Base-by-base conservation (phyloP, 306 rosid species). In the Vicia villosa region DNA sequence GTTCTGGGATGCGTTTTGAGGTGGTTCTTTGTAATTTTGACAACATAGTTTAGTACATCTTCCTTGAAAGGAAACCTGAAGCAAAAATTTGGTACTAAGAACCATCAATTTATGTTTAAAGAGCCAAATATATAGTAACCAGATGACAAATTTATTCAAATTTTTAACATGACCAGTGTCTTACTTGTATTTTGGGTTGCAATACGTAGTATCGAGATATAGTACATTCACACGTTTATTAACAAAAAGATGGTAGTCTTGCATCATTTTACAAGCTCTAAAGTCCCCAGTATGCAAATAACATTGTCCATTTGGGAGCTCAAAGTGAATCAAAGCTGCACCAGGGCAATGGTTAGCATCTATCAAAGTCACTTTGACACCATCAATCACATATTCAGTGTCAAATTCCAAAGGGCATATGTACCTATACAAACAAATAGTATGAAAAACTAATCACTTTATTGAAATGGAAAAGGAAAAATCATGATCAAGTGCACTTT, bases 341-440 rank as follows among this genome's bases (percentile, higher is more conserved):
- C 88, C 88, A 15, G 88, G 88, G 56, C 88, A 84, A 47, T 84
- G 88, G 52, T 84, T 84, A 52, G 88, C 88, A 63, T 84, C 88
- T 26, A 84, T 78, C 41, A 84, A 72, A 63, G 83, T 78, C 43
- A 84, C 88, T 75, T 73, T 81, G 63, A 81, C 68, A 63, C 88
- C 83, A 42, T 78, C 79, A 54, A 84, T 72, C 68, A 71, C 57
- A 63, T 63, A 60, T 75, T 63, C 83, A 22, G 19, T 62, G 63
- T 81, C 79, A 66, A 84, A 74, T 22, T 84, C 83, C 83, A 84
- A 71, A 24, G 79, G 79, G 59, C 41, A 10, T 56, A 84, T 81
- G 65, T 80, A 72, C 78, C 88, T 84, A 55, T 43, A 58, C 40
- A 72, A 58, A 77, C 6, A 74, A 66, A 77, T 9, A 45, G 24